These are phyloP conservation scores for Gentiana macrophylla DNA, from an alignment of 257 asterid genomes.

Conservation along the genomic window DNA sequence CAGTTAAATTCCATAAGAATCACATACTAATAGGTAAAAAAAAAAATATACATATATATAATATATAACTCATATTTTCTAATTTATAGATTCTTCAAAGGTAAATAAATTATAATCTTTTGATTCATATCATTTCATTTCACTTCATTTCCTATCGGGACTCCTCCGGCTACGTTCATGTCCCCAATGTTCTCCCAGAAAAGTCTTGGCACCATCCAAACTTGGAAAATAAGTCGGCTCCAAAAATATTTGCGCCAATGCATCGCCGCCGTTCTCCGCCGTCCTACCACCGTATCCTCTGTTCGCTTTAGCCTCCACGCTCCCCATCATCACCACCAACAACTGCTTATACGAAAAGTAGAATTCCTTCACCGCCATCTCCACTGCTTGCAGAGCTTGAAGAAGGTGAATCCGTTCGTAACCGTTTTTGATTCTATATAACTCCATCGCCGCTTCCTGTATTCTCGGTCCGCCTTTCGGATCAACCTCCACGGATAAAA, in stretches of 20 bases:
- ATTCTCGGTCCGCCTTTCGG: slow-evolving; percentile 88
- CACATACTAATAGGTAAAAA: too few relatives aligned
- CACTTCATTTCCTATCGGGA: slow-evolving; percentile 1
- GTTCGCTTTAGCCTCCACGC: slow-evolving; percentile 47
- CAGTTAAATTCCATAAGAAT: too few relatives aligned
- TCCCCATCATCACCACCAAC: slow-evolving; percentile 66
- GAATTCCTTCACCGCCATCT: slow-evolving; percentile 67
- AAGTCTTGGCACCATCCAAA: slow-evolving; percentile 88
- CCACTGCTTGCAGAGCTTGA: slow-evolving; percentile 89
- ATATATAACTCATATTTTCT: too few relatives aligned
- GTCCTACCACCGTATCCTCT: slow-evolving; percentile 15
- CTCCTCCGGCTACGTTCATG: slow-evolving; percentile 20
- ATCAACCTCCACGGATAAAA: slow-evolving; percentile 76
- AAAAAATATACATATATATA: too few relatives aligned
- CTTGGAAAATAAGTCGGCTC: slow-evolving; percentile 95
- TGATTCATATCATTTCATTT: neutral
- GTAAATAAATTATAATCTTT: too few relatives aligned
- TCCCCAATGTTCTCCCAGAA: slow-evolving; percentile 71
- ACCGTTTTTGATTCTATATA: slow-evolving; percentile 37
- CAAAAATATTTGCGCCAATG: slow-evolving; percentile 52
- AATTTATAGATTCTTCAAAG: too few relatives aligned
- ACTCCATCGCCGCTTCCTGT: slow-evolving; percentile 80
- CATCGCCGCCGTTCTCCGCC: slow-evolving; percentile 32
- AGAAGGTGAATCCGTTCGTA: slow-evolving; percentile 51
- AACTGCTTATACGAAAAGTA: slow-evolving; percentile 69